phyloP scores from a whole-genome alignment of 2,329 filamentous ascomycete genomes.

The Colletotrichum spinosum region DNA sequence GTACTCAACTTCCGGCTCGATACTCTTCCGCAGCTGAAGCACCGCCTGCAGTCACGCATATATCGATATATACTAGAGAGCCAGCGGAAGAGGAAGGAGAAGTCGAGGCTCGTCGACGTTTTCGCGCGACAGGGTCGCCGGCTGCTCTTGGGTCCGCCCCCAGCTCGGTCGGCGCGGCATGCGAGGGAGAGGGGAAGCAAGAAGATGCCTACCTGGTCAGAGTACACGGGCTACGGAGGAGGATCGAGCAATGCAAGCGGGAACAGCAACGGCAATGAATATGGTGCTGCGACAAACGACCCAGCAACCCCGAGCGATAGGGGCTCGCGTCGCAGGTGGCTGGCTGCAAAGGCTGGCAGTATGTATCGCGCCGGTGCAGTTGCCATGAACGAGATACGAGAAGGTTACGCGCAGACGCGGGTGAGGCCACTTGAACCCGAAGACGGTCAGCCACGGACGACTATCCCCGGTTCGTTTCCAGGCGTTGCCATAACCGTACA shows the following conservation, averaged over 20 bases:
- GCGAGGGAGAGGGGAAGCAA: constrained; percentile 39
- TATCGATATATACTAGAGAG: constrained; percentile 78
- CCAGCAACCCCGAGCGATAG: constrained; percentile 61
- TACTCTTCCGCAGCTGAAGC: constrained; percentile 77
- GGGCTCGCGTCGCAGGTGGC: constrained; percentile 80
- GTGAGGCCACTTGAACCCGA: constrained; percentile 49
- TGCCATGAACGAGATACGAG: constrained; percentile 68
- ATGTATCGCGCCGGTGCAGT: constrained; percentile 68
- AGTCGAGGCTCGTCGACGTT: constrained; percentile 59
- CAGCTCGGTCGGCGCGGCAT: constrained; percentile 45
- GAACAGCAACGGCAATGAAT: constrained; percentile 30
- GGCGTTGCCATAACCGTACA: constrained; percentile 83
- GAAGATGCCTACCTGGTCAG: constrained; percentile 40
- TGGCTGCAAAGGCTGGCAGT: constrained; percentile 73
- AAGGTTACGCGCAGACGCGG: constrained; percentile 68
- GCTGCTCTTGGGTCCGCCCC: constrained; percentile 56
- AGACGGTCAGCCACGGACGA: constrained; percentile 49
- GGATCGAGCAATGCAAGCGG: constrained; percentile 7
- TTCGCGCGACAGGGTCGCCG: constrained; percentile 55
- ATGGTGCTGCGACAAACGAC: constrained; percentile 41
- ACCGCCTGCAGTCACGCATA: constrained; percentile 78
- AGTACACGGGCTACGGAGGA: constrained; percentile 33
- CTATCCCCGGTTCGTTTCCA: constrained; percentile 82
- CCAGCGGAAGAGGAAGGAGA: constrained; percentile 66
- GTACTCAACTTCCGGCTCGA: constrained; percentile 80